Base-by-base conservation (phyloP, 2,329 filamentous ascomycete genomes). In the Exophiala sideris region DNA sequence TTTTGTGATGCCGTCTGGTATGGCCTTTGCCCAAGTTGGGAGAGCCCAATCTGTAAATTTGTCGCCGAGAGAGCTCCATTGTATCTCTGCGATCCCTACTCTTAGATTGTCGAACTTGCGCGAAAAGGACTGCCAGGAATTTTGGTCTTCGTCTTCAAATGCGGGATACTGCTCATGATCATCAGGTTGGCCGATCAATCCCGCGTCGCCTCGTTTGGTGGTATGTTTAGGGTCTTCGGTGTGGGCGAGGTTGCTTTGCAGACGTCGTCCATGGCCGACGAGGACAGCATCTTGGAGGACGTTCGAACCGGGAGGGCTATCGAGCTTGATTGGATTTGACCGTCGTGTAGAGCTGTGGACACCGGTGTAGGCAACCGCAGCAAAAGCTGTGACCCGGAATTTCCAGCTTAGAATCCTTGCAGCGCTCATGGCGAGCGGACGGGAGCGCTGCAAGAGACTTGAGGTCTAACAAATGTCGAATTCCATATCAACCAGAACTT, bases 1-100 rank as follows among this genome's bases (percentile, higher is more conserved):
- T 70, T 96, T 96, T 56, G 82, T 80, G 51, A 95, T 75, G 50
- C 89, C 90, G 2, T 78, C 85, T 0, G 91, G 91, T 14, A 96
- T 75, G 39, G 83, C 68, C 60, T 84, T 86, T 33, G 87, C 84
- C 92, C 92, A 97, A 39, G 88, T 84, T 0, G 92, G 92, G 2
- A 95, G 72, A 33, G 97, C 84, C 59, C 82, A 79, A 65, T 83
- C 85, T 35, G 86, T 84, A 21, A 95, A 73, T 16, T 72, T 78
- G 46, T 78, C 76, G 14, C 73, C 71, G 42, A 81, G 60, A 10
- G 72, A 69, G 29, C 71, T 63, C 72, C 74, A 76, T 24, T 75
- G 70, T 39, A 71, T 63, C 1, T 68, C 66, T 24, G 68, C 66
- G 40, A 77, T 68, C 1, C 72, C 70, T 29, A 73, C 67, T 53